Evolutionary conservation across 1,284 basidiomycete species (phyloP).

Genomic region (Cryptococcus jaspeensis): DNA sequence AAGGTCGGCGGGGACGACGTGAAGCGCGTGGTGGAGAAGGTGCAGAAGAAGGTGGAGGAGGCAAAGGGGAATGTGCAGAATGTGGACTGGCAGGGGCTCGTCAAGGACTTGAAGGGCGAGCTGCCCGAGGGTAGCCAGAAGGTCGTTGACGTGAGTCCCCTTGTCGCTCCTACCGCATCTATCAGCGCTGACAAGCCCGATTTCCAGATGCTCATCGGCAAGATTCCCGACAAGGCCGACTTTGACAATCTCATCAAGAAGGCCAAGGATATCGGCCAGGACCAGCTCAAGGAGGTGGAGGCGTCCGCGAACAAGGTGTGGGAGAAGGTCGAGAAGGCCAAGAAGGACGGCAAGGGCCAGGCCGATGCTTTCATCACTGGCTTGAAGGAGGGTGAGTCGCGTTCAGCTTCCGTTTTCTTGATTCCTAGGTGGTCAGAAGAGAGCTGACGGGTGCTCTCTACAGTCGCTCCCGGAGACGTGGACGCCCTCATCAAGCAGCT

Average conservation of each 20-base stretch:
- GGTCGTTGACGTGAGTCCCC: slow-evolving; percentile 37
- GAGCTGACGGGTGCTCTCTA: slow-evolving; percentile 6
- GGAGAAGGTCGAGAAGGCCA: slow-evolving; percentile 41
- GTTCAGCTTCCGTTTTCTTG: neutral
- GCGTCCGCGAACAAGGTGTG: slow-evolving; percentile 41
- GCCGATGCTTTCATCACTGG: slow-evolving; percentile 42
- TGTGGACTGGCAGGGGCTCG: slow-evolving; percentile 46
- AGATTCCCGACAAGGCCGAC: slow-evolving; percentile 40
- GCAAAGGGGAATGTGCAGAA: slow-evolving; percentile 43
- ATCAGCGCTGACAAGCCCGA: neutral
- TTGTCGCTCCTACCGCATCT: neutral
- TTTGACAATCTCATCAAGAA: slow-evolving; percentile 39
- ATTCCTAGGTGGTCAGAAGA: neutral
- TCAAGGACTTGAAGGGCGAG: slow-evolving; percentile 40
- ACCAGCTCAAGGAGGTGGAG: slow-evolving; percentile 40
- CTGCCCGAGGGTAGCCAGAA: slow-evolving; percentile 39
- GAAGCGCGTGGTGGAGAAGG: slow-evolving; percentile 41
- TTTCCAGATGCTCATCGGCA: slow-evolving; percentile 35
- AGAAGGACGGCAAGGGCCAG: slow-evolving; percentile 40
- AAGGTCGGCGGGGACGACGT: slow-evolving; percentile 46
- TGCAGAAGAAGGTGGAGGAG: slow-evolving; percentile 44
- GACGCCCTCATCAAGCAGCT: slow-evolving; percentile 45
- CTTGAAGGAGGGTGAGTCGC: slow-evolving; percentile 39
- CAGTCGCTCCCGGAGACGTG: slow-evolving; percentile 42
- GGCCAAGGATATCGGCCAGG: slow-evolving; percentile 34